Conservation (phyloP, 2,329 filamentous ascomycete species). For the Dothistroma septosporum region DNA sequence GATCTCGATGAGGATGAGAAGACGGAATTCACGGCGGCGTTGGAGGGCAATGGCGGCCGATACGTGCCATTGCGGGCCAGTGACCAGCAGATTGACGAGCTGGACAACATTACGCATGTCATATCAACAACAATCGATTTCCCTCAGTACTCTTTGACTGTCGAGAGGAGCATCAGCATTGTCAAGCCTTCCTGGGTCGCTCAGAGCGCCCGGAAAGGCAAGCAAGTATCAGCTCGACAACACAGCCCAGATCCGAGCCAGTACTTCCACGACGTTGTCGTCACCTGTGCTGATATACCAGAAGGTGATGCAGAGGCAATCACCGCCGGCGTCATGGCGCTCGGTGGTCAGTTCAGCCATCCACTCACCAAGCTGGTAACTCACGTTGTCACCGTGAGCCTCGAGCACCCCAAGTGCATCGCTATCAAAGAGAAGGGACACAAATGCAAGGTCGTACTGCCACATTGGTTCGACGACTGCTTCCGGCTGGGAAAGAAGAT, state of each 20-base stretch:
- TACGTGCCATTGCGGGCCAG: slow-evolving; percentile 40
- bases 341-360: slow-evolving; percentile 77
- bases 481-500: slow-evolving; percentile 89
- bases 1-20: slow-evolving; percentile 38
- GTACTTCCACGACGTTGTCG: slow-evolving; percentile 79
- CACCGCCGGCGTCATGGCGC: slow-evolving; percentile 78
- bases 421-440: slow-evolving; percentile 61
- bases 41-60: slow-evolving; percentile 49
- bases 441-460: slow-evolving; percentile 78
- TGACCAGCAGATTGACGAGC: slow-evolving; percentile 36
- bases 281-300: slow-evolving; percentile 81
- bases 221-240: slow-evolving; percentile 71
- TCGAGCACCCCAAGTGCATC: slow-evolving; percentile 68
- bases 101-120: slow-evolving; percentile 57
- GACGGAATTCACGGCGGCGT: slow-evolving; percentile 32
- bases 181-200: slow-evolving; percentile 79
- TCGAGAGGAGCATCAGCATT: slow-evolving; percentile 75
- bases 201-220: slow-evolving; percentile 63
- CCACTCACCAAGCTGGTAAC: slow-evolving; percentile 71
- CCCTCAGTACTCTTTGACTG: slow-evolving; percentile 71
- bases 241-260: slow-evolving; percentile 87
- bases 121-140: slow-evolving; percentile 83
- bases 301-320: slow-evolving; percentile 87
- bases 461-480: slow-evolving; percentile 98
- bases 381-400: slow-evolving; percentile 78